phyloP scores from a whole-genome alignment of 2,329 filamentous ascomycete genomes.

The Zopfia rhizophila region DNA sequence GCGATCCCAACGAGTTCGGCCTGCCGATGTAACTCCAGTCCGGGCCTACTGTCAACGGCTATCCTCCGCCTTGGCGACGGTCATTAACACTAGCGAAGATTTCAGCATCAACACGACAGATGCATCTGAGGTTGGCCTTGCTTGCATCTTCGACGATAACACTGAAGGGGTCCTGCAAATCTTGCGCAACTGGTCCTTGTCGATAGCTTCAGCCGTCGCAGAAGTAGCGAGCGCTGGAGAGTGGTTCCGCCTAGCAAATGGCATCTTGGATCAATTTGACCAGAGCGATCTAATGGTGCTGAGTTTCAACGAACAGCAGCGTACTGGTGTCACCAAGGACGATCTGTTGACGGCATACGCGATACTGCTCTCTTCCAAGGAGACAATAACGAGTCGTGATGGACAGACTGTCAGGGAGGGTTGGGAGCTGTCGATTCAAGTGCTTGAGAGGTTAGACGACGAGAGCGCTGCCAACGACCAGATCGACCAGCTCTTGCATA shows the following conservation, averaged over 20 bases:
- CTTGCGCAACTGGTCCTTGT: slow-evolving; percentile 81
- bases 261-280: slow-evolving; percentile 75
- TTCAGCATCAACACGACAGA: slow-evolving; percentile 82
- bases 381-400: slow-evolving; percentile 50
- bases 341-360: slow-evolving; percentile 82
- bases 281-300: slow-evolving; percentile 87
- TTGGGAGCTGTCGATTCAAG: slow-evolving; percentile 88
- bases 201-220: slow-evolving; percentile 79
- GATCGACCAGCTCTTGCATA: slow-evolving; percentile 77
- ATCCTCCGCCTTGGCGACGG: slow-evolving; percentile 72
- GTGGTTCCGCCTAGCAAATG: slow-evolving; percentile 72
- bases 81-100: slow-evolving; percentile 70
- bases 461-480: slow-evolving; percentile 75
- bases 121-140: slow-evolving; percentile 81
- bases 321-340: slow-evolving; percentile 73
- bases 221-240: slow-evolving; percentile 85
- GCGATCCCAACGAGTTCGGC: slow-evolving; percentile 53
- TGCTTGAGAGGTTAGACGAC: slow-evolving; percentile 84
- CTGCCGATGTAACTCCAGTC: slow-evolving; percentile 64
- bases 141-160: slow-evolving; percentile 84
- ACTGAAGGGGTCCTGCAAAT: slow-evolving; percentile 79
- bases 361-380: slow-evolving; percentile 65
- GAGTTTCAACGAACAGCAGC: slow-evolving; percentile 62
- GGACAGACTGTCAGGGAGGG: slow-evolving; percentile 65
- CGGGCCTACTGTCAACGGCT: slow-evolving; percentile 80